These are phyloP conservation scores for Globisporangium spiculum DNA, from an alignment of 352 stramenopile genomes.

Conservation along the genomic window DNA sequence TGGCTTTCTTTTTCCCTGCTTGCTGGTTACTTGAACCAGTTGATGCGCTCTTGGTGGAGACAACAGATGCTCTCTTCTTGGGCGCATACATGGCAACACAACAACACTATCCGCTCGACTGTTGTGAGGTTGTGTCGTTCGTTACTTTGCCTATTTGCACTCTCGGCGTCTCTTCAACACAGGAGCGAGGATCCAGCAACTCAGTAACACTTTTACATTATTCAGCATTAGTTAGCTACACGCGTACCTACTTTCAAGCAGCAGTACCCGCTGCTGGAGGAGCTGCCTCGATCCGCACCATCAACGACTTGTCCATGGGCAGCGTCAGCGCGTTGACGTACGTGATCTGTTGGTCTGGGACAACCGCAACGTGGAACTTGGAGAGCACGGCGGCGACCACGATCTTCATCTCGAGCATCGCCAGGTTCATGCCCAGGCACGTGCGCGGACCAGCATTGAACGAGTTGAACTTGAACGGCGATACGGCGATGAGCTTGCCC, in stretches of 20 bases:
- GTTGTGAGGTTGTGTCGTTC: no score
- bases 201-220: neutral
- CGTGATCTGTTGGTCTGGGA: neutral
- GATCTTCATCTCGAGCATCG: slow-evolving; percentile 7
- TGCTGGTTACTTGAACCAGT: neutral
- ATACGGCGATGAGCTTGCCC: neutral
- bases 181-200: neutral
- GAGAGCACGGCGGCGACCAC: neutral
- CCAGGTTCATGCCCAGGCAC: slow-evolving; percentile 10
- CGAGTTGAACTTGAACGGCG: slow-evolving; percentile 1
- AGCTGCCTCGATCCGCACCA: neutral
- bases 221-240: neutral
- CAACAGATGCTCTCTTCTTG: neutral
- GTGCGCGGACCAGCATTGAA: slow-evolving; percentile 7
- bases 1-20: neutral
- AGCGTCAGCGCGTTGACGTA: neutral
- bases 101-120: neutral
- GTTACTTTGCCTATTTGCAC: no score
- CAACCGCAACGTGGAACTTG: neutral
- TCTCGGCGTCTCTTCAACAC: neutral
- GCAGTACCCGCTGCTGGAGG: neutral
- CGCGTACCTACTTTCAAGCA: neutral
- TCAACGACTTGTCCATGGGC: neutral
- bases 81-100: neutral
- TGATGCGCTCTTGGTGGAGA: neutral